These are phyloP conservation scores for Fusarium torreyae DNA, from an alignment of 2,329 filamentous ascomycete genomes.

Conservation along the genomic window DNA sequence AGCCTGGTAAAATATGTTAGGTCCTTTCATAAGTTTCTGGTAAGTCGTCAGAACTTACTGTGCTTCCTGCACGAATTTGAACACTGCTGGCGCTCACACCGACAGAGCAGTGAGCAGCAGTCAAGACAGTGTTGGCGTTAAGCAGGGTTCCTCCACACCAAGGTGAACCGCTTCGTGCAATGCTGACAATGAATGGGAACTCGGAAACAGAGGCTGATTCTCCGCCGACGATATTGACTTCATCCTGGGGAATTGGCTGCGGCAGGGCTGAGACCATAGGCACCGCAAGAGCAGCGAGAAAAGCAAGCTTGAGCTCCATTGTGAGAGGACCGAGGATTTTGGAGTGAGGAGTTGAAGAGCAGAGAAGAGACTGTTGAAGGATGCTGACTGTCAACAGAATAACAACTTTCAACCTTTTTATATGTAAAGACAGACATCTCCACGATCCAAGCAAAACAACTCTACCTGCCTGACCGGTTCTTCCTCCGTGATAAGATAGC, in stretches of 20 bases:
- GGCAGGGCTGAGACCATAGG: slow-evolving; percentile 22
- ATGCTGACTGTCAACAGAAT: not conserved
- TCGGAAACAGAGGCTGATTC: slow-evolving; percentile 46
- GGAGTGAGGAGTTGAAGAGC: not conserved
- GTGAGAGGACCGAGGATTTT: not conserved
- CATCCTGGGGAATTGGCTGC: slow-evolving; percentile 16
- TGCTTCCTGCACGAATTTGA: slow-evolving; percentile 49
- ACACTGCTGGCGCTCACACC: slow-evolving; percentile 21
- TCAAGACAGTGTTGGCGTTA: slow-evolving; percentile 53
- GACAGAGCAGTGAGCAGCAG: slow-evolving; percentile 51
- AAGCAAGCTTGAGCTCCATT: slow-evolving; percentile 34
- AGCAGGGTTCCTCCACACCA: slow-evolving; percentile 53
- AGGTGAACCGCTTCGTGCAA: slow-evolving; percentile 34
- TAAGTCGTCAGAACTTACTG: slow-evolving; percentile 26
- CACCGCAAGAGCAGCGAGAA: slow-evolving; percentile 26
- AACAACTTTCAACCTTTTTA: slow-evolving; percentile 9
- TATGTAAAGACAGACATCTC: not conserved
- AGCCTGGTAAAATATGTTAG: no score
- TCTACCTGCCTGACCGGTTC: slow-evolving; percentile 24
- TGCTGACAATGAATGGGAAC: slow-evolving; percentile 53
- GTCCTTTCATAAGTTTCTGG: fast-evolving
- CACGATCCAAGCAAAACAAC: not conserved
- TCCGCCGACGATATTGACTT: slow-evolving; percentile 48
- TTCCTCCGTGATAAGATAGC: slow-evolving; percentile 24
- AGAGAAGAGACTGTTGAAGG: slow-evolving; percentile 19